Evolutionary conservation across 345 rosid genomes (phyloP), one percentile per base, ranked within the genome.

Genomic region (Dipteronia sinensis): DNA sequence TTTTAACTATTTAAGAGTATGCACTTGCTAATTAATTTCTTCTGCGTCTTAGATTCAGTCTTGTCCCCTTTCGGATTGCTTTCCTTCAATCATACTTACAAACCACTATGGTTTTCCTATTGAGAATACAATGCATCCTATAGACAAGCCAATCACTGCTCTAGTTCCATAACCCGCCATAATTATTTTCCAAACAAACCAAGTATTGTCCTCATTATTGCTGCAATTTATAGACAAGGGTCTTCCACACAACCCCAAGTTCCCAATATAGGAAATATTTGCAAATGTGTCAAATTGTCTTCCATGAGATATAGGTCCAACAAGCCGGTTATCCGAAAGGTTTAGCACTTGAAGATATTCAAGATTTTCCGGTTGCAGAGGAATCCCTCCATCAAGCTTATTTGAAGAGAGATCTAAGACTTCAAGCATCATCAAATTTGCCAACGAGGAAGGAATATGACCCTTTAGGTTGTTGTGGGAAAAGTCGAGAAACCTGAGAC

Each of bases 141-240:
- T 1, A 0, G 34, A 19, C 49, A 77, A 9, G 25, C 80, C 75
- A 6, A 70, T 64, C 7, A 65, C 63, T 1, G 19, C 1, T 46
- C 80, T 75, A 46, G 70, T 59, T 62, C 69, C 63, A 7, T 69
- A 77, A 4, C 79, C 79, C 15, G 13, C 1, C 74, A 70, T 16
- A 7, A 71, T 74, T 0, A 27, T 38, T 22, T 62, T 71, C 80
- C 80, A 77, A 3, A 51, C 75, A 46, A 77, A 71, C 55, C 17
- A 49, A 3, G 19, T 49, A 49, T 2, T 15, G 55, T 61, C 8
- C 38, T 12, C 23, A 20, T 25, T 1, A 10, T 23, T n/a, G 51
- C n/a, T 63, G 2, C 13, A 23, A 20, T 10, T 59, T 49, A 12
- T 49, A 2, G 16, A 49, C 19, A 49, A 15, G 4, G 55, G 55